phyloP scores from a whole-genome alignment of 441 rosid species.

The Jatropha podagrica region DNA sequence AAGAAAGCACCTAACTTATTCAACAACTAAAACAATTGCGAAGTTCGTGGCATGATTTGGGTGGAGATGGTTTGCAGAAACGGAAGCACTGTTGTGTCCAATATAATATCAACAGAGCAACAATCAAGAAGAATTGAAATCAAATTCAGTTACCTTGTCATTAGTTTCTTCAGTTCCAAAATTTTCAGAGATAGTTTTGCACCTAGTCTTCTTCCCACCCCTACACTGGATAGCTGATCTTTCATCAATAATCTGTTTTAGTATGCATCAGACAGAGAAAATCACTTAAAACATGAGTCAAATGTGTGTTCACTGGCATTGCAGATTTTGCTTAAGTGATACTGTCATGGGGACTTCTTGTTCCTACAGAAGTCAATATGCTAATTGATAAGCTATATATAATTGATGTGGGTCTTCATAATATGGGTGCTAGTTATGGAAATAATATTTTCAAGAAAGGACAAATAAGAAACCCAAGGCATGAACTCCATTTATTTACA shows the following conservation, averaged over 20 bases:
- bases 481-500: background rate
- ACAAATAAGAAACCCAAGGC: background rate
- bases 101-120: background rate
- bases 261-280: slow-evolving; percentile 2
- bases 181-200: slow-evolving; percentile 4
- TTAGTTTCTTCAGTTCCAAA: slow-evolving; percentile 15
- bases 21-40: background rate
- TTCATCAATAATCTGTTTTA: slow-evolving; percentile 17
- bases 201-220: slow-evolving; percentile 6
- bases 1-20: background rate
- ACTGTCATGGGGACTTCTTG: background rate
- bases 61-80: background rate
- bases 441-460: background rate
- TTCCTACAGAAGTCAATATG: background rate
- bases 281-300: background rate
- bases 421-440: background rate
- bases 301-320: slow-evolving; percentile 1
- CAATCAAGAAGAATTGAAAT: background rate
- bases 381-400: background rate
- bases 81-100: background rate
- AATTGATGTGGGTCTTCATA: background rate
- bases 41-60: background rate
- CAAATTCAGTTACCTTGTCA: slow-evolving; percentile 16
- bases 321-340: background rate
- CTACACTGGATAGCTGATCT: slow-evolving; percentile 7